phyloP scores from a whole-genome alignment of 139 green algal species.

The Zygnema circumcarinatum region DNA sequence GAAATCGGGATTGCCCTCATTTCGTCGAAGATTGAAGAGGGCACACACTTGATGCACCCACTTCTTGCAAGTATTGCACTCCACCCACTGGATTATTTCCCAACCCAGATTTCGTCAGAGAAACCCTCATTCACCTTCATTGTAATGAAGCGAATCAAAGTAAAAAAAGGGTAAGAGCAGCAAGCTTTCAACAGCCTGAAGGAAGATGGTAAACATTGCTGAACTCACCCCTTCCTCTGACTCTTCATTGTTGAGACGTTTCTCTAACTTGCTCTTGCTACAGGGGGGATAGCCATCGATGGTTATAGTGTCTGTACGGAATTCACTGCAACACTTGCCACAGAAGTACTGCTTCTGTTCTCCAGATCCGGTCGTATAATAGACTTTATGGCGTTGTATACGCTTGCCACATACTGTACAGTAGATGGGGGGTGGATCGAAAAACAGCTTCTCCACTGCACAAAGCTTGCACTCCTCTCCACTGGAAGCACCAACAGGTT shows the following conservation, averaged over 20 bases:
- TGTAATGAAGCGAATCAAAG: background rate
- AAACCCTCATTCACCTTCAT: slow-evolving; percentile 33
- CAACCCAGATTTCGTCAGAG: slow-evolving; percentile 5
- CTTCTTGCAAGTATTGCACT: slow-evolving; percentile 91
- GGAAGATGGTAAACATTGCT: background rate
- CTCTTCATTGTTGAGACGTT: slow-evolving; percentile 94
- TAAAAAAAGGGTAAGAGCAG: slow-evolving; percentile 8
- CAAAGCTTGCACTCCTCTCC: slow-evolving; percentile 83
- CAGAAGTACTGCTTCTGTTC: slow-evolving; percentile 76
- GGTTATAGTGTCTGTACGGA: slow-evolving; percentile 70
- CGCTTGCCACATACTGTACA: slow-evolving; percentile 85
- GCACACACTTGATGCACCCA: slow-evolving; percentile 98
- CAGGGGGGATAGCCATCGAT: slow-evolving; percentile 50
- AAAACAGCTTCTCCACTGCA: slow-evolving; percentile 80
- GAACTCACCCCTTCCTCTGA: slow-evolving; percentile 62
- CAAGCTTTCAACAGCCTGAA: background rate
- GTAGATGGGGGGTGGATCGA: slow-evolving; percentile 94
- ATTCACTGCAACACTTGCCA: slow-evolving; percentile 79
- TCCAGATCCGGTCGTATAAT: slow-evolving; percentile 9
- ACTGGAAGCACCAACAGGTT: slow-evolving; percentile 7
- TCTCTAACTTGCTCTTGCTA: slow-evolving; percentile 75
- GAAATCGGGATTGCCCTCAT: slow-evolving; percentile 85
- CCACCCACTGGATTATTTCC: slow-evolving; percentile 81
- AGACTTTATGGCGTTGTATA: slow-evolving; percentile 87
- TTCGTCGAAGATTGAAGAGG: slow-evolving; percentile 95